Evolutionary conservation across 2,329 filamentous ascomycete genomes (phyloP).

Genomic region (Leptodontidium sp.): DNA sequence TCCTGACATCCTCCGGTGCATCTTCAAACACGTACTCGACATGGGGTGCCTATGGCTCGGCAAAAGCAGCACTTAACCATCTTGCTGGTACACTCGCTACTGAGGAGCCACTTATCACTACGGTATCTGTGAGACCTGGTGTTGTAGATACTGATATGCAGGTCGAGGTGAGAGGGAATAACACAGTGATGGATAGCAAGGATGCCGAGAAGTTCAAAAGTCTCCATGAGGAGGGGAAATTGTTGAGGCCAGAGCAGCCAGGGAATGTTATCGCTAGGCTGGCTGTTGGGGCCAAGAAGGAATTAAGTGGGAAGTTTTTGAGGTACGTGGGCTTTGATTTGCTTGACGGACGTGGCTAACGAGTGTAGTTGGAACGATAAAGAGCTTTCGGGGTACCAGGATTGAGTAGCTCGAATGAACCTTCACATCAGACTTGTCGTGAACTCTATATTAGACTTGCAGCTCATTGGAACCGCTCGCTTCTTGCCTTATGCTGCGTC

Average conservation of each 20-base stretch:
- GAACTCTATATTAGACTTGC: no score
- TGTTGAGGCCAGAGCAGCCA: conserved; percentile 84
- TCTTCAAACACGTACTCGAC: conserved; percentile 69
- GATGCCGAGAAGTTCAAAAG: conserved; percentile 71
- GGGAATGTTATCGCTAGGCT: conserved; percentile 87
- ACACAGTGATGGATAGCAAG: conserved; percentile 63
- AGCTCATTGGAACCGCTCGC: no score
- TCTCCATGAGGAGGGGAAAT: conserved; percentile 72
- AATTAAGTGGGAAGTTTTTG: conserved; percentile 80
- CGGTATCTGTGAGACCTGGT: conserved; percentile 78
- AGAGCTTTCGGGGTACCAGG: conserved; percentile 63
- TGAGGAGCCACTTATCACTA: conserved; percentile 81
- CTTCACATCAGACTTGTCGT: background rate
- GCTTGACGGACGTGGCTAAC: conserved; percentile 40
- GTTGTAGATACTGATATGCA: conserved; percentile 93
- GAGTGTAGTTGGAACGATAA: conserved; percentile 58
- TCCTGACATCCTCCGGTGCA: conserved; percentile 85
- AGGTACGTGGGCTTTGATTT: conserved; percentile 56
- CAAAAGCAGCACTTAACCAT: conserved; percentile 86
- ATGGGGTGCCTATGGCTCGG: conserved; percentile 84
- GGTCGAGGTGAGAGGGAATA: conserved; percentile 77
- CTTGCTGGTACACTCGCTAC: conserved; percentile 74
- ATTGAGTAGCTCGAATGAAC: conserved; percentile 31
- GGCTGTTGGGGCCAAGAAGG: conserved; percentile 67
- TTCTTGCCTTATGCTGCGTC: no score